Conservation (phyloP, 78 protist genomes). For the Cyanophora paradoxa region DNA sequence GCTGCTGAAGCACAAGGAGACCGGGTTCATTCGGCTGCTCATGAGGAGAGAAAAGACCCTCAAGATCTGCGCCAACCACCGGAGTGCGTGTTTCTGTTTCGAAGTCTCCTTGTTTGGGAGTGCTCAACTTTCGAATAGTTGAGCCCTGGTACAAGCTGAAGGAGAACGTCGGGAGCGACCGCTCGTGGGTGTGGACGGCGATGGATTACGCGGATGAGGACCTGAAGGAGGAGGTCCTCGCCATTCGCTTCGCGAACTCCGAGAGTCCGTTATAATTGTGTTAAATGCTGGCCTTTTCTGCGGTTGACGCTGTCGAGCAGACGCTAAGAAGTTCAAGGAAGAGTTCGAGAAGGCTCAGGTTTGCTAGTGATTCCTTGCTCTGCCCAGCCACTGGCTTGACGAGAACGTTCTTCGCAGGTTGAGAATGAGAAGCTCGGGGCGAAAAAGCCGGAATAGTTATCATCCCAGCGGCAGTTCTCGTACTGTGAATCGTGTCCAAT, state of each 20-base stretch:
- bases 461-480: no score
- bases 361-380: no score
- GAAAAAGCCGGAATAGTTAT: no score
- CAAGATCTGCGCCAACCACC: conserved; percentile 85
- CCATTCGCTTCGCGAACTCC: conserved; percentile 14
- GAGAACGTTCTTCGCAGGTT: no score
- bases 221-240: neutral
- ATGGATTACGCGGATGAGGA: conserved; percentile 28
- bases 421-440: no score
- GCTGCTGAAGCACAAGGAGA: conserved; percentile 65
- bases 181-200: conserved; percentile 27
- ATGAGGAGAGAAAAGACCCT: conserved; percentile 89
- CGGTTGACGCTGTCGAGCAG: neutral
- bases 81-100: neutral
- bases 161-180: conserved; percentile 24
- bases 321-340: conserved; percentile 27
- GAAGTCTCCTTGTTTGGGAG: neutral
- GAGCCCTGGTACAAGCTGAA: neutral
- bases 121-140: neutral
- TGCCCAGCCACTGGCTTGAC: no score
- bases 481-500: no score
- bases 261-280: conserved; percentile 6
- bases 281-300: neutral
- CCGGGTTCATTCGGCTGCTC: conserved; percentile 63
- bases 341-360: conserved; percentile 14